Base-by-base conservation (phyloP, 805 yeast species). In the Sungouiozyma intestinalis region DNA sequence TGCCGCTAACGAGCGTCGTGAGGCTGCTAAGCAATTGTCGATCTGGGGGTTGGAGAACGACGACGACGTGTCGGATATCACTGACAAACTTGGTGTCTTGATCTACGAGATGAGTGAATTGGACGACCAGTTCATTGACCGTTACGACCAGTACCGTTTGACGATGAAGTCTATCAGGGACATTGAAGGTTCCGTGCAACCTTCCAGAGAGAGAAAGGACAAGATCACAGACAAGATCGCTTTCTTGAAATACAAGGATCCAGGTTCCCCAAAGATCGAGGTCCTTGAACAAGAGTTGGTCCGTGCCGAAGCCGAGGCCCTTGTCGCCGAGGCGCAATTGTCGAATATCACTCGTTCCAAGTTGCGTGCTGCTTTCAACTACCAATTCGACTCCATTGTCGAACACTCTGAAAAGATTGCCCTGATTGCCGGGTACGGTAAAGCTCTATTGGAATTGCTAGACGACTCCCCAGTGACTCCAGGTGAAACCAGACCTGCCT, bases 251-350 rank as follows among this genome's bases (percentile, higher is more conserved):
- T 82, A 83, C 72, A 83, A 83, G 68, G 87, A 81, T 66, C 90
- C 94, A 43, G 80, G 79, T 65, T 79, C 87, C 35, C 86, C 73
- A 52, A 83, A 81, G 71, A 79, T 85, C 50, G 74, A 77, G 42
- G 78, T 84, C 44, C 71, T 85, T 61, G 94, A 85, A 69, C 94
- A 85, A 65, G 94, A 85, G 66, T 72, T 85, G 60, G 94, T 85
- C 45, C 75, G 95, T 67, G 92, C 92, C 33, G 94, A 85, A 68
- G 94, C 94, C 42, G 94, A 85, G 67, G 80, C 87, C 40, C 71
- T 85, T 50, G 94, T 85, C 54, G 95, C 94, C 39, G 94, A 85
- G 68, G 94, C 94, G 24, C 95, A 85, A 69, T 72, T 85, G 55
- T 81, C 90, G 33, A 85, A 85, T 66, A 84, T 84, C 60, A 84